Evolutionary conservation across 2,329 filamentous ascomycete genomes (phyloP).

Genomic region (Aspergillus terreus): DNA sequence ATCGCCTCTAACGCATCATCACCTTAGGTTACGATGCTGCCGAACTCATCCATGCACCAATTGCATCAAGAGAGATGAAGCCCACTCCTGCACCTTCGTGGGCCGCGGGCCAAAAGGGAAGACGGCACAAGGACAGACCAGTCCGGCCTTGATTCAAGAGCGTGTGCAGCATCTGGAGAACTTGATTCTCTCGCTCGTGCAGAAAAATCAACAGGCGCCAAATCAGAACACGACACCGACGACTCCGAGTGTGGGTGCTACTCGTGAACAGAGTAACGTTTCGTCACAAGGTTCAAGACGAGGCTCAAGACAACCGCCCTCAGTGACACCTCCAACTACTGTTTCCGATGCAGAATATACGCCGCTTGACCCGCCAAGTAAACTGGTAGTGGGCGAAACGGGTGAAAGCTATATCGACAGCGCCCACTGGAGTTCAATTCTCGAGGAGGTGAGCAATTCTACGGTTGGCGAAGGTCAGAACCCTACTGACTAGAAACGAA

Average conservation of each 20-base stretch:
- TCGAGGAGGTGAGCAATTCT: conserved; percentile 29
- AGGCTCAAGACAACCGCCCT: conserved; percentile 1
- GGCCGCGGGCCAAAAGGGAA: conserved; percentile 33
- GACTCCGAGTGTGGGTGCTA: background rate
- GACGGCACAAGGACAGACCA: conserved; percentile 21
- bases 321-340: conserved; percentile 11
- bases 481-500: background rate
- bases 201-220: conserved; percentile 21
- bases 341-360: conserved; percentile 12
- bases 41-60: conserved; percentile 34
- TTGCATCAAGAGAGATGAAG: conserved; percentile 32
- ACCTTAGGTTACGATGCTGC: conserved; percentile 31
- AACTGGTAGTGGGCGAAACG: conserved; percentile 26
- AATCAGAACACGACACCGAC: background rate
- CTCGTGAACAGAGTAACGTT: background rate
- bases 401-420: conserved; percentile 35
- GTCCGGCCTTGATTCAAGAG: conserved; percentile 30
- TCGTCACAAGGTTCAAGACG: background rate
- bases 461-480: background rate
- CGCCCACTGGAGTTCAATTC: conserved; percentile 34
- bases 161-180: conserved; percentile 36
- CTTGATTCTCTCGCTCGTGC: conserved; percentile 32
- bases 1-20: background rate
- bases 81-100: conserved; percentile 29
- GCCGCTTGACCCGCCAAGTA: conserved; percentile 24